Base-by-base conservation (phyloP, 129 eudicot genomes). In the Flaveria sonorensis region DNA sequence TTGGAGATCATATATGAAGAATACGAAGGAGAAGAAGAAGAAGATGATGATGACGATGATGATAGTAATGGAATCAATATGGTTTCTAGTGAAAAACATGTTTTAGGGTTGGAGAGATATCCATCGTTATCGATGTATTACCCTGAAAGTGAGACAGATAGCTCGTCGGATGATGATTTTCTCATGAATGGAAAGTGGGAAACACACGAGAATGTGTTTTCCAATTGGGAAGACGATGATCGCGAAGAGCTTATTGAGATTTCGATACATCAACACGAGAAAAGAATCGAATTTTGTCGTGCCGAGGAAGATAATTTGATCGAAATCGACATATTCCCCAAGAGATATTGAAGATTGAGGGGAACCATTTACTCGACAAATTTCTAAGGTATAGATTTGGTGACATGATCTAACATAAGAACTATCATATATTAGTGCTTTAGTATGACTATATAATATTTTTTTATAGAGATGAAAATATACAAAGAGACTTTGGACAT, bases 301-400 rank as follows among this genome's bases (percentile, higher is more conserved):
- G 83, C n/a, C 13, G 98, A 93, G n/a, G 98, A 94, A 72, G 98
- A 93, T 39, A 91, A 83, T 81, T 73, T 91, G 71, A 94, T 94
- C 24, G 98, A 94, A 77, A 91, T 94, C 66, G 87, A 94, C 61
- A 79, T 94, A 63, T 86, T 76, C 42, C 73, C 80, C 16, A 56
- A 53, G 26, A 83, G 77, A 73, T 30, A 18, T 73, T 70, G 85
- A 77, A 66, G 67, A 84, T 79, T 7, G 69, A 79, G 81, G 79
- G 28, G 68, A 68, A 7, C 19, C 6, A 24, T 57, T 26, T 66
- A n/a, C 28, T 56, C 60, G 2, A 64, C 9, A 14, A 53, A 28
- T 8, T 48, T 15, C 18, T 10, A 64, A 56, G 79, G 74, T 74
- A 65, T 59, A 53, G 15, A 50, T 63, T 50, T 39, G 67, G 30